Evolutionary conservation across 2,329 filamentous ascomycete species (phyloP), one percentile per base, ranked within the genome.

Genomic region (Epichloe gansuensis): DNA sequence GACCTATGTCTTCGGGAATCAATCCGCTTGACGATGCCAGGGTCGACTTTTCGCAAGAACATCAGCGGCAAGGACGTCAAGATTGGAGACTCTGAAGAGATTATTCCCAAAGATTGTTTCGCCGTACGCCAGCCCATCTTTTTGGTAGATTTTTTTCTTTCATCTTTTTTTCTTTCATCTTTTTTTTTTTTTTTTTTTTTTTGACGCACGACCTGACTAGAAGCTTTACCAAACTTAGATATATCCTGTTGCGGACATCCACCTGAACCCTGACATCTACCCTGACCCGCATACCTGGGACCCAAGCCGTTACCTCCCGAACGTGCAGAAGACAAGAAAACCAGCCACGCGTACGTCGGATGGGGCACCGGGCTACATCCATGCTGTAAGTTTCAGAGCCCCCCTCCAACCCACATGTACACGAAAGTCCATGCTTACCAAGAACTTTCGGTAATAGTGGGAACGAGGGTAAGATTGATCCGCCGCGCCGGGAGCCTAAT

Each of bases 21-120:
- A 13, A 78, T 82, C 54, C 72, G 78, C 3, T 57, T 81, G 25
- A 72, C 72, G 35, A 57, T 72, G 7, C 62, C 69, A 0, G 78
- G 78, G 5, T 67, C 70, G 1, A 67, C 69, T 0, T 75, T 81
- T 59, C 69, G 79, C 6, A 74, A 72, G 61, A 82, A 82, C 58
- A 64, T 67, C 8, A 72, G 69, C 37, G 71, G 69, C 15, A 65
- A 63, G 23, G 67, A 73, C 39, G 62, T 81, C 5, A 63, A 67
- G 1, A 71, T 77, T 25, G 71, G 71, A 5, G 60, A 60, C 3
- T 70, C 69, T 5, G 67, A 68, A 23, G 72, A 78, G 57, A 67
- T 80, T 7, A 71, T 82, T 21, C 78, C 78, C 0, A 55, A 63
- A 2, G 68, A 69, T 25, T 68, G 71, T 0, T 80, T 70, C 58